Percentiles rank a stretch among this genome's conserved stretches.
phyloP scores from a whole-genome alignment of 345 rosid genomes.

The Rubroshorea leprosula region DNA sequence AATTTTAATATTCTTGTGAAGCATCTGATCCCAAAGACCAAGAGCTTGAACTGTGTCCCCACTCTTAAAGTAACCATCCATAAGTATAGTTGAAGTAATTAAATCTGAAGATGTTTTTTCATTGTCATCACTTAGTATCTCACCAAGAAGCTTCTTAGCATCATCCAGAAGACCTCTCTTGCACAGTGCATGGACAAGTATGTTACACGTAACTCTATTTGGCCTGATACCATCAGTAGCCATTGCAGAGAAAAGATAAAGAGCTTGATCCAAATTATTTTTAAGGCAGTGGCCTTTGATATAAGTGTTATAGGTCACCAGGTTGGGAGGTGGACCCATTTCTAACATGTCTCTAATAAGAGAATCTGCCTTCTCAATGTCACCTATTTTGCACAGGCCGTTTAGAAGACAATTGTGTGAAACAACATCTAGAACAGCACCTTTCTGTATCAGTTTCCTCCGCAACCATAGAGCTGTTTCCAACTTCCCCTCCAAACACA shows the following conservation, averaged over 20 bases:
- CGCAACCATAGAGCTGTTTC: constrained; percentile 62
- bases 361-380: constrained; percentile 46
- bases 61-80: constrained; percentile 64
- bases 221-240: constrained; percentile 43
- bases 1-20: constrained; percentile 20
- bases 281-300: constrained; percentile 54
- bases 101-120: constrained; percentile 32
- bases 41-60: constrained; percentile 46
- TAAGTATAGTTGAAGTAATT: constrained; percentile 55
- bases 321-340: constrained; percentile 56
- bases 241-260: constrained; percentile 44
- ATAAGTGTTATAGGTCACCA: constrained; percentile 53
- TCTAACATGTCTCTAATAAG: constrained; percentile 64
- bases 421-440: constrained; percentile 48
- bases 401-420: constrained; percentile 63
- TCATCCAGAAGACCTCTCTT: constrained; percentile 47
- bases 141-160: constrained; percentile 41
- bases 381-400: constrained; percentile 49
- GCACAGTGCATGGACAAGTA: constrained; percentile 54
- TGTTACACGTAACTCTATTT: constrained; percentile 59
- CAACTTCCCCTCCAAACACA: constrained; percentile 57
- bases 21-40: constrained; percentile 42
- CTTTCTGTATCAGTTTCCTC: constrained; percentile 42
- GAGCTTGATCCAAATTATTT: constrained; percentile 53
- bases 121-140: constrained; percentile 33